These are phyloP conservation scores for Penicillium mononematosum DNA, from an alignment of 495 filamentous ascomycete genomes.

Conservation along the genomic window DNA sequence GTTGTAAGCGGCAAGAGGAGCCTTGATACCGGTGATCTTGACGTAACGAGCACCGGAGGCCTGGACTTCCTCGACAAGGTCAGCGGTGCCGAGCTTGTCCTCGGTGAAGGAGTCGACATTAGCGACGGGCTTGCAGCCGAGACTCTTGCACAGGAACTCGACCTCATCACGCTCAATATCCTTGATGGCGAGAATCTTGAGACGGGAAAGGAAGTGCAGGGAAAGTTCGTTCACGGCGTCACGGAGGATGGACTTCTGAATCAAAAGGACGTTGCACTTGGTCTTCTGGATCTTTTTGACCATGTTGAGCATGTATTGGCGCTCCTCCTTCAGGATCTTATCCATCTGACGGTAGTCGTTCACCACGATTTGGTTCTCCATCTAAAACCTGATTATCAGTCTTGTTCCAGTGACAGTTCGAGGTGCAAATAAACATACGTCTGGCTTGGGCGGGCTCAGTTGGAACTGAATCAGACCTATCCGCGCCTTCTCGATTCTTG, in stretches of 20 bases:
- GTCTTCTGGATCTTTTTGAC: constrained; percentile 99
- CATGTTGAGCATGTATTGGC: constrained; percentile 95
- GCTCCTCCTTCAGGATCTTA: constrained; percentile 98
- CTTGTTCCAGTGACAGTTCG: neutral
- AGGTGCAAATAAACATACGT: constrained; percentile 56
- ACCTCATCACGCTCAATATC: constrained; percentile 98
- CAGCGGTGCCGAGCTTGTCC: constrained; percentile 96
- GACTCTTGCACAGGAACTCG: constrained; percentile 97
- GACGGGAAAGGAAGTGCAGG: constrained; percentile 94
- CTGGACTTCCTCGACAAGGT: constrained; percentile 90
- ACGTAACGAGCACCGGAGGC: constrained; percentile 84
- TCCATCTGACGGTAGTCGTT: constrained; percentile 99
- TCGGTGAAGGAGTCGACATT: constrained; percentile 99
- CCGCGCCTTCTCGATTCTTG: constrained; percentile 92
- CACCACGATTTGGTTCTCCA: constrained; percentile 98
- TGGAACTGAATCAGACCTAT: constrained; percentile 99
- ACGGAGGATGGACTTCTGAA: constrained; percentile 96
- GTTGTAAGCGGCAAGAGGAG: constrained; percentile 50
- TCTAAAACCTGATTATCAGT: constrained; percentile 48
- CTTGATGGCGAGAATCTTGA: constrained; percentile 93
- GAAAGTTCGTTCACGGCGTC: constrained; percentile 97
- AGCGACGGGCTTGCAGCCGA: constrained; percentile 97
- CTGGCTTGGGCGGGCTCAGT: constrained; percentile 94
- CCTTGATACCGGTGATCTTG: constrained; percentile 88
- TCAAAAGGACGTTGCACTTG: constrained; percentile 97